Percentiles rank a stretch among this genome's conserved stretches.
Conservation (phyloP, 2,329 filamentous ascomycete species). For the Chrysosporium queenslandicum region DNA sequence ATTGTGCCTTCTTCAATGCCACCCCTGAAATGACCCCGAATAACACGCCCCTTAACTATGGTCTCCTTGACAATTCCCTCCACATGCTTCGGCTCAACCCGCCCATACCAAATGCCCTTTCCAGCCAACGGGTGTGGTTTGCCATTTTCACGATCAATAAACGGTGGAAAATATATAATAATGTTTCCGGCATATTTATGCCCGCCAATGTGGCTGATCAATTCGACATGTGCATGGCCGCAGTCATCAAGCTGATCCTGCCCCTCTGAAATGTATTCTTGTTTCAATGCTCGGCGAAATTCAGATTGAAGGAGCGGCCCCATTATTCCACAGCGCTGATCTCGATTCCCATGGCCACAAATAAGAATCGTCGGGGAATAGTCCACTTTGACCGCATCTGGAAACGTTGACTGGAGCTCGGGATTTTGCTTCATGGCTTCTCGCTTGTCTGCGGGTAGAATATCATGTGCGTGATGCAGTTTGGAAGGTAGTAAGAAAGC, state of each 20-base stretch:
- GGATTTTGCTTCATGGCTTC: slow-evolving; percentile 40
- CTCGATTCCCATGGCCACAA: slow-evolving; percentile 76
- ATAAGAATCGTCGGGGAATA: slow-evolving; percentile 55
- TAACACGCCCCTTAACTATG: slow-evolving; percentile 73
- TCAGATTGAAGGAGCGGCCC: slow-evolving; percentile 62
- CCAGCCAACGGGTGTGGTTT: slow-evolving; percentile 26
- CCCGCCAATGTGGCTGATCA: slow-evolving; percentile 76
- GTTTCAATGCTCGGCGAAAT: slow-evolving; percentile 46
- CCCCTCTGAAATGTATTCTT: slow-evolving; percentile 23
- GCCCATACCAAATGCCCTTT: slow-evolving; percentile 67
- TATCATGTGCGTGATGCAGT: slow-evolving; percentile 28
- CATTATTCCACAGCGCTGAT: slow-evolving; percentile 69
- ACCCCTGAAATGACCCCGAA: slow-evolving; percentile 70
- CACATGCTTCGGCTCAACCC: slow-evolving; percentile 73
- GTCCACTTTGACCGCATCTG: slow-evolving; percentile 56
- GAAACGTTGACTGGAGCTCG: slow-evolving; percentile 41
- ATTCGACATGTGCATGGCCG: slow-evolving; percentile 32
- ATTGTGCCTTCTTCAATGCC: slow-evolving; percentile 71
- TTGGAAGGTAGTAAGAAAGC: slow-evolving; percentile 33
- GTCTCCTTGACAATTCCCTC: slow-evolving; percentile 84
- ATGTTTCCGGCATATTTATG: slow-evolving; percentile 95
- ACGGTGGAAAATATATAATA: slow-evolving; percentile 59
- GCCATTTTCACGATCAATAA: slow-evolving; percentile 20
- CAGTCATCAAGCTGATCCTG: slow-evolving; percentile 23
- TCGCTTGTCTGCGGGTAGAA: slow-evolving; percentile 24